phyloP scores from a whole-genome alignment of 352 stramenopile species.

The Elongisporangium senticosum region DNA sequence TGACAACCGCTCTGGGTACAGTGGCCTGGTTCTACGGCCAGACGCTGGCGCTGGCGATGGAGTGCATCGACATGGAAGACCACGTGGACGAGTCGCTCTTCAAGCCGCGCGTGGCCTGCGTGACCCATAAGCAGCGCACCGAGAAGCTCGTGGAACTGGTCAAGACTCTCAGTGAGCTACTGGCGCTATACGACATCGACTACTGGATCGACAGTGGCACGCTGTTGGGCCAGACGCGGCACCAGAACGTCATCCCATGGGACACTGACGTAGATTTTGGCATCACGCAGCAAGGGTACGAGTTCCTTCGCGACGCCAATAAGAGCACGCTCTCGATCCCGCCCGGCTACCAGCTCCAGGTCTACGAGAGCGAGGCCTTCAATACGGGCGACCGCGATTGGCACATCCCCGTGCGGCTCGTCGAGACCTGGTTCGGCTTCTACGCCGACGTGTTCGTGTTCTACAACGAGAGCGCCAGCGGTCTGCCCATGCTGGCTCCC shows the following conservation, averaged over 20 bases:
- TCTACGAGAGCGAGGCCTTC: conserved; percentile 38
- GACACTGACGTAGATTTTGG: conserved; percentile 55
- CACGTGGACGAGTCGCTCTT: conserved; percentile 37
- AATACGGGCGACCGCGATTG: conserved; percentile 26
- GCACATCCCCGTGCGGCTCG: conserved; percentile 49
- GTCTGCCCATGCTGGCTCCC: conserved; percentile 27
- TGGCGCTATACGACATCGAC: conserved; percentile 36
- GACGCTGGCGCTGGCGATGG: conserved; percentile 9
- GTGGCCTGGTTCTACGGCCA: conserved; percentile 4
- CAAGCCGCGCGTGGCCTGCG: conserved; percentile 20
- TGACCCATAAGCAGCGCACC: conserved; percentile 29
- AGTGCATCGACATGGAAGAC: conserved; percentile 28
- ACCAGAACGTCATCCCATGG: conserved; percentile 43
- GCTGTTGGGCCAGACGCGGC: conserved; percentile 44
- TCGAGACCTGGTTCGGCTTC: conserved; percentile 54
- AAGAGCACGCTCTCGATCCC: conserved; percentile 15
- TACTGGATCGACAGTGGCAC: conserved; percentile 71
- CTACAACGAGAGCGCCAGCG: conserved; percentile 17
- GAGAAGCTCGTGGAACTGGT: conserved; percentile 34
- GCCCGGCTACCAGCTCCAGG: conserved; percentile 37
- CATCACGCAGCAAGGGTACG: conserved; percentile 36
- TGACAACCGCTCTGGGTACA: not conserved
- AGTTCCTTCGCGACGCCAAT: conserved; percentile 20
- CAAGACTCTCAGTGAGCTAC: conserved; percentile 28
- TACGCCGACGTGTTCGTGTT: conserved; percentile 70